Percentiles rank a stretch among this genome's conserved stretches.
Conservation (phyloP, 2,329 filamentous ascomycete species). For the Monilinia vaccinii-corymbosi region DNA sequence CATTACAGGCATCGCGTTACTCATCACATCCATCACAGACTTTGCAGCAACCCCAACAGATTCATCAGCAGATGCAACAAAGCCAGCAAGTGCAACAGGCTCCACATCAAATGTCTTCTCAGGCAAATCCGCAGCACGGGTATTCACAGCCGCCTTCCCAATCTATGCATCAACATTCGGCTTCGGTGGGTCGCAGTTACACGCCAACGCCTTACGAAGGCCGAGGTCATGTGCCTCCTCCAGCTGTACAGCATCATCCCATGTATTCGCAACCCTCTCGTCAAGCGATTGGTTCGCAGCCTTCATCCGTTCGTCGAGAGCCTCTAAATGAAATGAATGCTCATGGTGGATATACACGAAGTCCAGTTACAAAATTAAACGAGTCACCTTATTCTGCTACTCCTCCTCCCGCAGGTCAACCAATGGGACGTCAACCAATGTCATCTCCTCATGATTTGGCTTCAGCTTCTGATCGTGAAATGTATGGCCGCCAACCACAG, state of each 20-base stretch:
- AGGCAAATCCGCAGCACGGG: slow-evolving; percentile 35
- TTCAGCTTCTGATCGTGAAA: slow-evolving; percentile 26
- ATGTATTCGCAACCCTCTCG: slow-evolving; percentile 25
- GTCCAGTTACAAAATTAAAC: slow-evolving; percentile 23
- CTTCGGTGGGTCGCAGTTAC: slow-evolving; percentile 27
- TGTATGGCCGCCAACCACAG: slow-evolving; percentile 25
- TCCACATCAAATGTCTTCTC: slow-evolving; percentile 39
- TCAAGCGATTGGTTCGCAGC: slow-evolving; percentile 23
- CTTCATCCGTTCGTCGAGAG: slow-evolving; percentile 24
- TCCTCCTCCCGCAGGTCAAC: slow-evolving; percentile 17
- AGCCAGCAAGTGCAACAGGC: slow-evolving; percentile 15
- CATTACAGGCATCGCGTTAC: slow-evolving; percentile 31
- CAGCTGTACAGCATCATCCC: slow-evolving; percentile 29
- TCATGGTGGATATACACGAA: slow-evolving; percentile 22
- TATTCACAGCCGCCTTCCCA: slow-evolving; percentile 40
- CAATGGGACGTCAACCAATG: slow-evolving; percentile 18
- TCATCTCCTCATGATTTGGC: slow-evolving; percentile 25
- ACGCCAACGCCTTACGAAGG: slow-evolving; percentile 25
- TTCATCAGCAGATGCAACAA: slow-evolving; percentile 15
- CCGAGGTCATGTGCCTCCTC: slow-evolving; percentile 34
- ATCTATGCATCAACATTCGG: slow-evolving; percentile 40
- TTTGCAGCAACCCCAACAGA: slow-evolving; percentile 3
- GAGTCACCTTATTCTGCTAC: slow-evolving; percentile 29
- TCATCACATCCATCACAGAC: slow-evolving; percentile 27
- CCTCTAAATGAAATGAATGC: slow-evolving; percentile 22